Evolutionary conservation across 768 basidiomycete species (phyloP).

Genomic region (Hygrocybe punicea): DNA sequence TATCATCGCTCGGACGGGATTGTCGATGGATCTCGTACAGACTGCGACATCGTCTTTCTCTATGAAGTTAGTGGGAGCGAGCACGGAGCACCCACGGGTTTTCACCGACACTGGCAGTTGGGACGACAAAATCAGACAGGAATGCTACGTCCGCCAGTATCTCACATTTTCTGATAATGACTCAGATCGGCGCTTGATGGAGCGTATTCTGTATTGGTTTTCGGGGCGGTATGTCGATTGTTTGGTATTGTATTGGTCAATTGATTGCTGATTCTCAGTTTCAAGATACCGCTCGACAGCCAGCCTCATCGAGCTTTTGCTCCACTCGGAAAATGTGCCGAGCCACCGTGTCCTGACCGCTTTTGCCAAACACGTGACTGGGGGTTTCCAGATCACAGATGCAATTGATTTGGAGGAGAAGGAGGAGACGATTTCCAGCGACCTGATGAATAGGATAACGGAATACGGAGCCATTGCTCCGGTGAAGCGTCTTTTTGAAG

Average conservation of each 20-base stretch:
- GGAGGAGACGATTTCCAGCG: conserved; percentile 5
- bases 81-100: conserved; percentile 5
- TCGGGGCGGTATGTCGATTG: conserved; percentile 14
- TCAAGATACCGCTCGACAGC: conserved; percentile 14
- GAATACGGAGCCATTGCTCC: conserved; percentile 9
- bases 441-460: conserved; percentile 7
- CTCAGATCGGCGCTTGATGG: conserved; percentile 17
- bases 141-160: conserved; percentile 6
- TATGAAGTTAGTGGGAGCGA: too few species aligned
- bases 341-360: conserved; percentile 17
- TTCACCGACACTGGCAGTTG: conserved; percentile 11
- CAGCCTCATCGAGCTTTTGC: conserved; percentile 17
- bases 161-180: conserved; percentile 7
- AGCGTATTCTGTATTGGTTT: conserved; percentile 18
- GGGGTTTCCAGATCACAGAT: conserved; percentile 16
- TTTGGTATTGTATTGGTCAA: neutral
- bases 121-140: neutral
- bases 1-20: conserved; percentile 11
- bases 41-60: too few species aligned
- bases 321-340: conserved; percentile 14
- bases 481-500: conserved; percentile 12
- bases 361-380: conserved; percentile 16
- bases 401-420: conserved; percentile 18
- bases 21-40: conserved; percentile 13
- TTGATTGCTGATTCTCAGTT: conserved; percentile 4